phyloP scores from a whole-genome alignment of 331 rosid species.

The Malus hybrid region DNA sequence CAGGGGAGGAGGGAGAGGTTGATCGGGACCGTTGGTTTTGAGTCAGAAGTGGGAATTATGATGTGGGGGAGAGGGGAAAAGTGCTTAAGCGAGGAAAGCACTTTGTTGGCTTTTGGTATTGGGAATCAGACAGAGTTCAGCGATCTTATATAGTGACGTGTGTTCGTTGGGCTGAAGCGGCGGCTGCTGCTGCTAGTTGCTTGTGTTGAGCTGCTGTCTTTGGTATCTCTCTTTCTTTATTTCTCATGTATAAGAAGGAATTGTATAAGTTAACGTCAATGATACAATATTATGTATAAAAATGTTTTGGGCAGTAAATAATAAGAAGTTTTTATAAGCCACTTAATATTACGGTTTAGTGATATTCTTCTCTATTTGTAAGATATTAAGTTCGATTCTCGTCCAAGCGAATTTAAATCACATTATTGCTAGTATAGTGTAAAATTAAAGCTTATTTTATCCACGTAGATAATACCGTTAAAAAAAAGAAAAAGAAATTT shows the following conservation, averaged over 20 bases:
- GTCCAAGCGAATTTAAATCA: rapidly evolving
- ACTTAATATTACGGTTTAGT: too few relatives aligned
- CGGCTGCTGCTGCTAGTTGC: not conserved
- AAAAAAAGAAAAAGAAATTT: too few relatives aligned
- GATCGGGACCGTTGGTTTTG: slow-evolving; percentile 27
- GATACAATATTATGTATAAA: too few relatives aligned
- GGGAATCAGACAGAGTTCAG: not conserved
- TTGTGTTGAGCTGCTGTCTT: slow-evolving; percentile 5
- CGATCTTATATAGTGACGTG: slow-evolving; percentile 19
- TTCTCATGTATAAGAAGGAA: not conserved
- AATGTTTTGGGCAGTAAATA: too few relatives aligned
- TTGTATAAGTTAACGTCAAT: too few relatives aligned
- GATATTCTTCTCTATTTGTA: rapidly evolving
- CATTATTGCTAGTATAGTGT: rapidly evolving
- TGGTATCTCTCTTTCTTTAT: not conserved
- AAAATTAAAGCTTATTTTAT: too few relatives aligned
- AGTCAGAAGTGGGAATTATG: not conserved
- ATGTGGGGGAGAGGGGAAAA: not conserved
- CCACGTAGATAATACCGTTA: too few relatives aligned
- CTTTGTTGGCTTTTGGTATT: not conserved
- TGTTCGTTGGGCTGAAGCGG: not conserved
- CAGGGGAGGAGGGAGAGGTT: not conserved
- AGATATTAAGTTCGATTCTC: too few relatives aligned
- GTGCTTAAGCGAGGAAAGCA: not conserved
- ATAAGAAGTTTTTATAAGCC: too few relatives aligned